These are phyloP conservation scores for Nephelium lappaceum DNA, from an alignment of 345 rosid genomes.

Conservation along the genomic window DNA sequence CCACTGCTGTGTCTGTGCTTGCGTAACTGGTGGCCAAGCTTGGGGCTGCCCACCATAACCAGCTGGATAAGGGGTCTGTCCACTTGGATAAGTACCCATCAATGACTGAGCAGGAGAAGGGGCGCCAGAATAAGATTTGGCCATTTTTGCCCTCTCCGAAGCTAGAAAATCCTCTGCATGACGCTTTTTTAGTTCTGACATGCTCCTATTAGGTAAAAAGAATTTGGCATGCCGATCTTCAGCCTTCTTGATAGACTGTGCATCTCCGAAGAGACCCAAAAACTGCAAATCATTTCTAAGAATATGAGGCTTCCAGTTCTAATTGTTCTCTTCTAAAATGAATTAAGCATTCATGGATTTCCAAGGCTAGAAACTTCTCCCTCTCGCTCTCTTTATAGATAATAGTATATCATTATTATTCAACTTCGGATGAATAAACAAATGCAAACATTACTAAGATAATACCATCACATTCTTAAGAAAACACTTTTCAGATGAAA, in stretches of 20 bases:
- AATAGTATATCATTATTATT: background rate
- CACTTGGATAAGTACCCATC: constrained; percentile 73
- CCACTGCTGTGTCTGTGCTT: constrained; percentile 74
- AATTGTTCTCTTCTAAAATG: background rate
- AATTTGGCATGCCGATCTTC: constrained; percentile 81
- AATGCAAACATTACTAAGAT: background rate
- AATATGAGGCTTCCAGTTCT: background rate
- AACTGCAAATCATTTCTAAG: constrained; percentile 53
- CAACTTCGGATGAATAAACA: background rate
- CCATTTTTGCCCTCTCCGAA: constrained; percentile 80
- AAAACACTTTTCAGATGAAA: background rate
- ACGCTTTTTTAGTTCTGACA: constrained; percentile 74
- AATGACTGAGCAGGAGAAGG: constrained; percentile 60
- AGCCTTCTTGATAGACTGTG: constrained; percentile 62
- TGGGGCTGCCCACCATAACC: constrained; percentile 82
- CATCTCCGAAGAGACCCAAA: constrained; percentile 79
- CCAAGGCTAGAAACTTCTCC: background rate
- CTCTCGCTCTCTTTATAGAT: background rate
- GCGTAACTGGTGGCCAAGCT: constrained; percentile 79
- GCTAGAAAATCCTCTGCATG: constrained; percentile 78
- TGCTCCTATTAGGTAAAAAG: constrained; percentile 66
- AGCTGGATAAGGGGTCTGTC: constrained; percentile 83
- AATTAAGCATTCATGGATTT: background rate
- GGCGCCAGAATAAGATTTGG: constrained; percentile 61
- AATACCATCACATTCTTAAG: background rate